phyloP scores from a whole-genome alignment of 2,329 filamentous ascomycete species.

The Sporothrix pallida region DNA sequence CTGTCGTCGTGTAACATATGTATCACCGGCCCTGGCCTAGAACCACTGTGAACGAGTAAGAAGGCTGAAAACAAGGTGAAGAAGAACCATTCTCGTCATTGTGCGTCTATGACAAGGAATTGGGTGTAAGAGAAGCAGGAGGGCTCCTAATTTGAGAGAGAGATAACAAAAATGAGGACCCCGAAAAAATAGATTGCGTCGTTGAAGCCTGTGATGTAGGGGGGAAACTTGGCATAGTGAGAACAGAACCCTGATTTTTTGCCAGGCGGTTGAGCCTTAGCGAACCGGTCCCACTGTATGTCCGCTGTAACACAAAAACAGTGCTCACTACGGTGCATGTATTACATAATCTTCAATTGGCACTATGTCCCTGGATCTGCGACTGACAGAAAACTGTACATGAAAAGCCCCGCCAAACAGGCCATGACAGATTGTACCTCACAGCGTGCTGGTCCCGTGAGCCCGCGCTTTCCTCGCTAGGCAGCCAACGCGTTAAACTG shows the following conservation, averaged over 20 bases:
- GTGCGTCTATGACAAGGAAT: too few species aligned
- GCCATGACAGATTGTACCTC: not conserved
- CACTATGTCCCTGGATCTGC: not conserved
- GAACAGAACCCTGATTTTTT: not conserved
- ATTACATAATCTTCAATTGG: not conserved
- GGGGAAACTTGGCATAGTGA: constrained; percentile 3
- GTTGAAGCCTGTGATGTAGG: constrained; percentile 2
- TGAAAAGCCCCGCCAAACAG: not conserved
- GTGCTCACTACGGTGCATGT: not conserved
- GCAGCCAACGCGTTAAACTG: constrained; percentile 35
- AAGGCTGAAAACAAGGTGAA: not conserved
- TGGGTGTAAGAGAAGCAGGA: too few species aligned
- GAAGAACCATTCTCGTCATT: too few species aligned
- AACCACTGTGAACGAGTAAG: not conserved
- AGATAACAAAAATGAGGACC: not conserved
- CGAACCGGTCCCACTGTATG: not conserved
- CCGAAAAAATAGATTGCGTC: not conserved
- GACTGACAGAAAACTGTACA: not conserved
- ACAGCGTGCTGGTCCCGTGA: constrained; percentile 34
- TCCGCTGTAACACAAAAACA: not conserved
- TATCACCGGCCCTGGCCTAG: constrained; percentile 1
- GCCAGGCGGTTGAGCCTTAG: not conserved
- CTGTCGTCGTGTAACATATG: not conserved
- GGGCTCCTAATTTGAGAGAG: too few species aligned
- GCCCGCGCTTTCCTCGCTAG: constrained; percentile 33